A percentile compares a stretch with the other conserved stretches of the same genome.
These are phyloP conservation scores for Endogone sp. DNA, from an alignment of 192 early-diverging fungal genomes.

Conservation along the genomic window DNA sequence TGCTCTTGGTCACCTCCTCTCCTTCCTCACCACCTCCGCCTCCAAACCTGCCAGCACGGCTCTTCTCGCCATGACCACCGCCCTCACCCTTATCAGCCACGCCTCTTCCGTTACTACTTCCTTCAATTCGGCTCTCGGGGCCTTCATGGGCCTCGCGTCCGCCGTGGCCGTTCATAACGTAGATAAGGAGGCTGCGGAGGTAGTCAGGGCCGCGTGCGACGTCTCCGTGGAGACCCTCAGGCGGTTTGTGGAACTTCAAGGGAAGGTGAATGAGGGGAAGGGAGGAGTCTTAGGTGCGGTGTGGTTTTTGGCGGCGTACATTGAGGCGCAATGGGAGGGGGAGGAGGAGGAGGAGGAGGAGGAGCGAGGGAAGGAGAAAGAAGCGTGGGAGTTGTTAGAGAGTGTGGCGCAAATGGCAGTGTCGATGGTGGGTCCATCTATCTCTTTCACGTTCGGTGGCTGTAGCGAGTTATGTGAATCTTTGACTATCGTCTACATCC, in stretches of 20 bases:
- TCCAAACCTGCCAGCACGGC: conserved; percentile 23
- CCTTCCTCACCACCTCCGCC: conserved; percentile 24
- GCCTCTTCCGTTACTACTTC: background rate
- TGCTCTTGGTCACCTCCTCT: conserved; percentile 33
- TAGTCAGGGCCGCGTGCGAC: background rate
- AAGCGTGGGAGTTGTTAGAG: conserved; percentile 18
- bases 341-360: background rate
- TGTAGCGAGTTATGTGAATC: background rate
- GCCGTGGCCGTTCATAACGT: background rate
- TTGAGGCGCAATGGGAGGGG: background rate
- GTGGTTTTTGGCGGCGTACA: background rate
- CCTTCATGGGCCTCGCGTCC: background rate
- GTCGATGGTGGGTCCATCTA: conserved; percentile 12
- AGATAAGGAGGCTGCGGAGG: background rate
- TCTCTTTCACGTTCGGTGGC: background rate
- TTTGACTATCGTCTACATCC: too few species aligned
- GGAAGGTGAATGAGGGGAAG: background rate
- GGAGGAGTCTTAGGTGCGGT: background rate
- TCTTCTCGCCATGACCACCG: background rate
- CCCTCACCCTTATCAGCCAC: background rate
- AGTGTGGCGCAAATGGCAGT: conserved; percentile 8
- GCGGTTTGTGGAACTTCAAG: background rate
- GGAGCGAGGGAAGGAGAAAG: background rate
- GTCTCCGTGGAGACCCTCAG: background rate
- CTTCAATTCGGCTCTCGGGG: background rate